phyloP scores from a whole-genome alignment of 148 eudicot genomes.

The Simmondsia chinensis region DNA sequence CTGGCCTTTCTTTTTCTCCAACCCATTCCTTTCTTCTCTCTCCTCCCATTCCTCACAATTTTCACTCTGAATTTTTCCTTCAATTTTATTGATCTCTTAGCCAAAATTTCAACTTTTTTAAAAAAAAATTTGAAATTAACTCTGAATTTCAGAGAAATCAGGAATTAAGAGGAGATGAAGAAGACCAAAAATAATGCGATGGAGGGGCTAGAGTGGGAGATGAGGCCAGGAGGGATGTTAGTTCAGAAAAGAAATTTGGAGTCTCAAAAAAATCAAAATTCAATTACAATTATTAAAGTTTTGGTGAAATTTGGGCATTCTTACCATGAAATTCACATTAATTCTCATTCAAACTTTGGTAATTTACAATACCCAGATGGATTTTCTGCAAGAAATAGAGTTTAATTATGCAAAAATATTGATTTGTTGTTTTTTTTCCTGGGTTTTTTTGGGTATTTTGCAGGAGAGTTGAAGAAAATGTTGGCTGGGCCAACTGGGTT shows the following conservation, averaged over 20 bases:
- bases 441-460: not conserved
- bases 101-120: not conserved
- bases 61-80: not conserved
- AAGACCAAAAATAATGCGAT: conserved; percentile 14
- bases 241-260: conserved; percentile 58
- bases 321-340: conserved; percentile 42
- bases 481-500: conserved; percentile 44
- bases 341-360: conserved; percentile 70
- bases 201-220: conserved; percentile 38
- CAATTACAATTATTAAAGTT: conserved; percentile 34
- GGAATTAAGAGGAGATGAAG: conserved; percentile 15
- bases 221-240: conserved; percentile 80
- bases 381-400: too few species aligned
- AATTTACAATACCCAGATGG: not conserved
- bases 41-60: not conserved
- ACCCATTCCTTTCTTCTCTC: not conserved
- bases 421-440: not conserved
- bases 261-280: conserved; percentile 15
- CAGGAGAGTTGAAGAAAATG: conserved; percentile 79
- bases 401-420: not conserved
- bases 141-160: not conserved
- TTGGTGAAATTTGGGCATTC: conserved; percentile 43
- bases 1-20: conserved; percentile 1
- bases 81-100: too few species aligned
- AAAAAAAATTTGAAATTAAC: not conserved